Evolutionary conservation across 805 yeast genomes (phyloP).

Genomic region (Saturnispora quitensis): DNA sequence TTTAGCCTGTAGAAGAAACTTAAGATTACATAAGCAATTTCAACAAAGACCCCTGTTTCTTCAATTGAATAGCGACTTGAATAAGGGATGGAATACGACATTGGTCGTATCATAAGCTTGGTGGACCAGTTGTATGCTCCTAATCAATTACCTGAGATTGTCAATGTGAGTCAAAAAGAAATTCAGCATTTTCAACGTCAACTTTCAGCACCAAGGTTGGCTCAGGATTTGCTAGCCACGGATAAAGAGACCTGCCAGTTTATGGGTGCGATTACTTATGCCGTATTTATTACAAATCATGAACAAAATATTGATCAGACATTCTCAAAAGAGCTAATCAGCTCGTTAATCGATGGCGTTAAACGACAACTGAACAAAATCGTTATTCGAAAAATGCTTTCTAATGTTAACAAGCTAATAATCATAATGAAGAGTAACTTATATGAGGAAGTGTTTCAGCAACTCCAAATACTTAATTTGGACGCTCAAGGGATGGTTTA

Average conservation of each 20-base stretch:
- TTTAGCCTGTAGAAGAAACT: background rate
- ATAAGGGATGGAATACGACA: background rate
- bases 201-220: slow-evolving; percentile 46
- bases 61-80: background rate
- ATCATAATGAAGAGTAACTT: background rate
- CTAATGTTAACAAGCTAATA: slow-evolving; percentile 9
- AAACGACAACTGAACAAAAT: slow-evolving; percentile 1
- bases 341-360: slow-evolving; percentile 7
- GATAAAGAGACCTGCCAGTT: slow-evolving; percentile 46
- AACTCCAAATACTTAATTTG: background rate
- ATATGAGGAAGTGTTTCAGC: background rate
- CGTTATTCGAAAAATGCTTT: slow-evolving; percentile 11
- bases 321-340: background rate
- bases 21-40: background rate
- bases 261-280: slow-evolving; percentile 74
- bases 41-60: background rate
- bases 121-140: slow-evolving; percentile 38
- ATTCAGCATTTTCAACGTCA: slow-evolving; percentile 55
- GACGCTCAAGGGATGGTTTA: background rate
- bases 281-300: slow-evolving; percentile 33
- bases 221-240: slow-evolving; percentile 38
- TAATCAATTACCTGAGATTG: slow-evolving; percentile 29
- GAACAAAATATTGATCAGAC: background rate
- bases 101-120: slow-evolving; percentile 11
- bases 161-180: slow-evolving; percentile 39